These are phyloP conservation scores for Quercus lobata DNA, from an alignment of 331 rosid species.

Conservation along the genomic window DNA sequence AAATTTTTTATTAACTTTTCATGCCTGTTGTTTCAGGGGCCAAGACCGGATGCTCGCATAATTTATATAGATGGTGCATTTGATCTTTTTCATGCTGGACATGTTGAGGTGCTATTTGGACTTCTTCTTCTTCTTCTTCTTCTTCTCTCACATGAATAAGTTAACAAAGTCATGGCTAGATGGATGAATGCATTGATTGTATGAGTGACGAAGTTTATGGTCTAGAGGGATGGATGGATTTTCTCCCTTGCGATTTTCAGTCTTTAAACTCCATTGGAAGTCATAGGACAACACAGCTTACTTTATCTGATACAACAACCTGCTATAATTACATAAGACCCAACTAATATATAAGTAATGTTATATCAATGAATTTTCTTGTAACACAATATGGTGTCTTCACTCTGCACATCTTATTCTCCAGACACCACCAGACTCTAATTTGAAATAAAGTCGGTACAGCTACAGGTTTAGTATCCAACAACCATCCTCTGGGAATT, in stretches of 20 bases:
- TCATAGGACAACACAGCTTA: neutral
- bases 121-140: neutral
- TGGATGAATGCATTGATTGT: neutral
- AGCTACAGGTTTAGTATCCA: no score
- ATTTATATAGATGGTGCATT: conserved; percentile 62
- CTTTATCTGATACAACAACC: neutral
- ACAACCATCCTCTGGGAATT: no score
- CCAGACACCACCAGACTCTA: no score
- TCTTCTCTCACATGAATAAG: neutral
- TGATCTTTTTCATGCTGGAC: conserved; percentile 68
- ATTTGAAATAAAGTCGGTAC: no score
- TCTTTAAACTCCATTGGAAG: neutral
- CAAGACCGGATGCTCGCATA: conserved; percentile 51
- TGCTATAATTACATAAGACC: neutral
- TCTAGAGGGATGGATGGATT: neutral
- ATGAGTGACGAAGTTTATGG: neutral
- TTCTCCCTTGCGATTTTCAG: neutral
- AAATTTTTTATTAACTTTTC: neutral
- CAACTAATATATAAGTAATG: neutral
- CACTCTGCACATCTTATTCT: no score
- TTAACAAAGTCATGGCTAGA: neutral
- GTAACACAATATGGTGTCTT: no score
- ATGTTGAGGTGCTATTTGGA: conserved; percentile 40
- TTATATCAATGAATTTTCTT: no score
- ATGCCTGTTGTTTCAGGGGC: conserved; percentile 40